Percentiles rank a stretch among this genome's conserved stretches.
Conservation (phyloP, 2,329 filamentous ascomycete genomes). For the Pseudogymnoascus sp. region DNA sequence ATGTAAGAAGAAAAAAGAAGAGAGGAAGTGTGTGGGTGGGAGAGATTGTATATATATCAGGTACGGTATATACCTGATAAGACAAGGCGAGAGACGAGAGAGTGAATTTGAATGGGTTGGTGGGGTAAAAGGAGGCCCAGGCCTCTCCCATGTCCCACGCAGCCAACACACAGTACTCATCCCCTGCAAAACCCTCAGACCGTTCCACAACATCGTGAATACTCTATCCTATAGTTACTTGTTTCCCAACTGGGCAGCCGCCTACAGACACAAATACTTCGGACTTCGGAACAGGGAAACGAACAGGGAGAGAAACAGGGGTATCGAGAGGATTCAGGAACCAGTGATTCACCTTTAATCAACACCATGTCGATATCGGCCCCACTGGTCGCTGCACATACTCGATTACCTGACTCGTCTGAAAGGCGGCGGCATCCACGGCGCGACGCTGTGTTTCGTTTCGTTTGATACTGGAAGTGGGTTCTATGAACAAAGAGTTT, state of each 20-base stretch:
- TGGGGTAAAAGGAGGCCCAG: not conserved
- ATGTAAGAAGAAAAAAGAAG: not conserved
- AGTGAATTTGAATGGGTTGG: slow-evolving; percentile 4
- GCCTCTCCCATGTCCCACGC: not conserved
- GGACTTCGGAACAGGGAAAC: not conserved
- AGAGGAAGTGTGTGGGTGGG: not conserved
- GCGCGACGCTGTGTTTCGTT: slow-evolving; percentile 6
- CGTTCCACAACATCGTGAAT: slow-evolving; percentile 1
- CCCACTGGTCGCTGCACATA: not conserved
- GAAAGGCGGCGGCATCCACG: not conserved
- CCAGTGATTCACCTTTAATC: slow-evolving; percentile 7
- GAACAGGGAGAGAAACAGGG: not conserved
- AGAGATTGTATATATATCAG: slow-evolving; percentile 2
- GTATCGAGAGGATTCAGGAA: not conserved
- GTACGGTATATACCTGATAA: not conserved
- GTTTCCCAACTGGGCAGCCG: not conserved
- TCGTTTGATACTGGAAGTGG: not conserved
- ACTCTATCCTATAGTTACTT: not conserved
- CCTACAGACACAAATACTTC: not conserved
- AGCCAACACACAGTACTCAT: not conserved
- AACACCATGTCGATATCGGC: not conserved
- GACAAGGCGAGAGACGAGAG: not conserved
- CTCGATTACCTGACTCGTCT: slow-evolving; percentile 1
- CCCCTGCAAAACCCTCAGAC: not conserved
- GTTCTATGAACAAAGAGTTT: not conserved